Conservation (phyloP, 441 rosid species). For the Croton setiger region DNA sequence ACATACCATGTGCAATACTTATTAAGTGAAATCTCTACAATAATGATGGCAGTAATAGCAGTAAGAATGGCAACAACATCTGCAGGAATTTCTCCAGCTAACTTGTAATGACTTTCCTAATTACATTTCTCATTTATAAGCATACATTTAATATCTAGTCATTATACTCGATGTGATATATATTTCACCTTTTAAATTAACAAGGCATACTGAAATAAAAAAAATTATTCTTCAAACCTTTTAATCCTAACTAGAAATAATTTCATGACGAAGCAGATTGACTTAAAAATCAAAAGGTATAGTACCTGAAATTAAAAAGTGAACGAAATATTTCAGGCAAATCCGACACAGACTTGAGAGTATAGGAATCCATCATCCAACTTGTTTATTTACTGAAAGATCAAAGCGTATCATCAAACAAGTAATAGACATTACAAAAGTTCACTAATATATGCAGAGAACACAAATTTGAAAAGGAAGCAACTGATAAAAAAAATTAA, state of each 20-base stretch:
- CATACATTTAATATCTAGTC: too few relatives aligned
- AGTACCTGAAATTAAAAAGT: conserved; percentile 75
- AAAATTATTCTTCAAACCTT: too few relatives aligned
- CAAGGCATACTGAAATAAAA: too few relatives aligned
- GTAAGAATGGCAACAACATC: too few relatives aligned
- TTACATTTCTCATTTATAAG: too few relatives aligned
- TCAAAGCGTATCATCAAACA: background rate
- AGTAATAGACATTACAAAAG: background rate
- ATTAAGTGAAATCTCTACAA: too few relatives aligned
- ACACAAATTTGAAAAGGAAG: background rate
- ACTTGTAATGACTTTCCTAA: too few relatives aligned
- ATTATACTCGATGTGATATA: too few relatives aligned
- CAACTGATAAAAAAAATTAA: background rate
- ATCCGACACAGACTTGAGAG: conserved; percentile 75
- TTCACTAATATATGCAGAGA: background rate
- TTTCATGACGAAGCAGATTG: conserved; percentile 3
- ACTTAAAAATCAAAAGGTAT: background rate
- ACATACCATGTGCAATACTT: conserved; percentile 3
- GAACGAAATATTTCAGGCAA: conserved; percentile 73
- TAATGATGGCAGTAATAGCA: too few relatives aligned
- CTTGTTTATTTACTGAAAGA: background rate
- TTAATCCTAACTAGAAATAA: background rate
- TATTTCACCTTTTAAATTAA: too few relatives aligned
- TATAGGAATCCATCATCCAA: conserved; percentile 57
- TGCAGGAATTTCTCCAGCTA: too few relatives aligned